Conservation (phyloP, 352 stramenopile genomes). For the Pythium aristosporum region DNA sequence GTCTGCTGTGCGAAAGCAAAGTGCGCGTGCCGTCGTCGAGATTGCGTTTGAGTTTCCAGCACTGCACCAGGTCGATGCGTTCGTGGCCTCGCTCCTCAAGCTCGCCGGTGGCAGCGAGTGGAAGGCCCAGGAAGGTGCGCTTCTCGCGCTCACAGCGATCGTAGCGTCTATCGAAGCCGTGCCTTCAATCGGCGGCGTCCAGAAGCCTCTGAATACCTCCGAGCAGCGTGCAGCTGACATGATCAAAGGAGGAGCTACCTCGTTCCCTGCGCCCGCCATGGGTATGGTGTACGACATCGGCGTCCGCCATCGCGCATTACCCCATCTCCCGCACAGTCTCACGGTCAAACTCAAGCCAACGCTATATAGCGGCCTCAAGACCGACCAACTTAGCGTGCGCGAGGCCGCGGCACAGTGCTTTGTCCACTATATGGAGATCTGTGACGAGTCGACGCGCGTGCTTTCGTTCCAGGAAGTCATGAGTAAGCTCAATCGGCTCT, state of each 20-base stretch:
- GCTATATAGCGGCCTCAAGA: constrained; percentile 54
- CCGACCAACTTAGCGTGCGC: constrained; percentile 60
- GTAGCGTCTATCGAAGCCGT: constrained; percentile 35
- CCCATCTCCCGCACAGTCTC: constrained; percentile 11
- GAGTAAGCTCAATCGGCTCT: constrained; percentile 73
- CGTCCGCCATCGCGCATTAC: constrained; percentile 8
- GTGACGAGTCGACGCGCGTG: constrained; percentile 49
- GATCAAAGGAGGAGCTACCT: background rate
- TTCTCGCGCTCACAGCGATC: constrained; percentile 38
- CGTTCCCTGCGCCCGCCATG: background rate
- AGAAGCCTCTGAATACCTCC: background rate
- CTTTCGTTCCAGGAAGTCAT: constrained; percentile 71
- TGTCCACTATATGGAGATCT: constrained; percentile 43
- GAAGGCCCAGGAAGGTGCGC: constrained; percentile 49
- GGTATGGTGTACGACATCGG: constrained; percentile 35
- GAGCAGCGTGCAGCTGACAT: constrained; percentile 4
- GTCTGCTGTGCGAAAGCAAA: constrained; percentile 67
- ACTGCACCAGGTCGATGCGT: constrained; percentile 33
- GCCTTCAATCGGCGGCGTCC: background rate
- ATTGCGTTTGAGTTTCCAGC: constrained; percentile 37
- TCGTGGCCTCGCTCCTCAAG: constrained; percentile 44
- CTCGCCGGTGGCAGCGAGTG: constrained; percentile 33
- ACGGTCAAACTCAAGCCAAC: constrained; percentile 43
- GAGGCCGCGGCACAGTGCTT: constrained; percentile 51
- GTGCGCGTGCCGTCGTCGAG: constrained; percentile 18